phyloP scores from a whole-genome alignment of 1,284 basidiomycete species.

The Heterobasidion parviporum region DNA sequence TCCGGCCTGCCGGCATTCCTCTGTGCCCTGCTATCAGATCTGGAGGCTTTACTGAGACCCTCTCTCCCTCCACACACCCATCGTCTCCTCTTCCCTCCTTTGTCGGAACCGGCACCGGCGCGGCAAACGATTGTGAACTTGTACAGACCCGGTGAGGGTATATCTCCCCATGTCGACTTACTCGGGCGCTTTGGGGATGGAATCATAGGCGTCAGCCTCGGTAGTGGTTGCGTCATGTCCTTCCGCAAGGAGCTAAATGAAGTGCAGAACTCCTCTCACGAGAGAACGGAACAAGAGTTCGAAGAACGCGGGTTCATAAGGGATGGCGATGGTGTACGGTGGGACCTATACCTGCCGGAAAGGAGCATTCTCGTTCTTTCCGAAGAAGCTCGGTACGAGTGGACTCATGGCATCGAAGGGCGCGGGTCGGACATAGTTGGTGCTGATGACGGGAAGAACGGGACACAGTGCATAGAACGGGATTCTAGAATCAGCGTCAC shows the following conservation, averaged over 20 bases:
- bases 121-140: slow-evolving; percentile 77
- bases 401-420: slow-evolving; percentile 60
- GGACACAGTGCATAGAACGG: slow-evolving; percentile 38
- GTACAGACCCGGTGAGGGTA: slow-evolving; percentile 74
- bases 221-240: slow-evolving; percentile 67
- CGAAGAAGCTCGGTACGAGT: slow-evolving; percentile 62
- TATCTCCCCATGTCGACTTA: slow-evolving; percentile 72
- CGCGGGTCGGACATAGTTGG: slow-evolving; percentile 40
- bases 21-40: slow-evolving; percentile 38
- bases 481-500: slow-evolving; percentile 65
- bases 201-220: slow-evolving; percentile 71
- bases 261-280: slow-evolving; percentile 1
- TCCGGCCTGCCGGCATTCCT: slow-evolving; percentile 48
- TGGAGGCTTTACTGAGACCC: slow-evolving; percentile 40
- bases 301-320: neutral
- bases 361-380: slow-evolving; percentile 64
- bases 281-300: slow-evolving; percentile 1
- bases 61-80: slow-evolving; percentile 39
- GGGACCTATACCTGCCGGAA: slow-evolving; percentile 50
- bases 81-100: slow-evolving; percentile 42
- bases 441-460: slow-evolving; percentile 14
- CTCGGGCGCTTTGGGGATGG: slow-evolving; percentile 71
- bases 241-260: slow-evolving; percentile 30
- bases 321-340: neutral
- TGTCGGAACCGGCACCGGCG: slow-evolving; percentile 30